Conservation (phyloP, 805 yeast genomes). For the Schizosaccharomyces lindneri region DNA sequence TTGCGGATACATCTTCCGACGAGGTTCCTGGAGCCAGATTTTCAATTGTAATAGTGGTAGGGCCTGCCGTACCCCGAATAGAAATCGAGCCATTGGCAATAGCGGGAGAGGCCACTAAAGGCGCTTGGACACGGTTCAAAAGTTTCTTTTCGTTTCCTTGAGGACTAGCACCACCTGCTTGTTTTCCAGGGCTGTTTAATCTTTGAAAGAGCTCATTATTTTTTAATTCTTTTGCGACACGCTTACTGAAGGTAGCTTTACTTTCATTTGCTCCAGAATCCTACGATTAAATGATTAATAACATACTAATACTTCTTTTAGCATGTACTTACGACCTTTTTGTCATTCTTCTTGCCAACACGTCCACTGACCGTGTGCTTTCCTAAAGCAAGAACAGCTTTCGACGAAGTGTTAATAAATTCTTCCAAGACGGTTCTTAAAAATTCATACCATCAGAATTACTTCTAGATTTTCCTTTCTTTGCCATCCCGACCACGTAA, state of each 20-base stretch:
- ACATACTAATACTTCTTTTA: background rate
- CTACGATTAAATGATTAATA: no score
- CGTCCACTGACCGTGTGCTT: background rate
- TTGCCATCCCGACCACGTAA: background rate
- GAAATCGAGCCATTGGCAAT: background rate
- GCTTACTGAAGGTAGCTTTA: background rate
- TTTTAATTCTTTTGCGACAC: background rate
- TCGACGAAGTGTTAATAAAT: background rate
- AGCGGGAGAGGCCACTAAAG: background rate
- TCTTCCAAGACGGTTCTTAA: background rate
- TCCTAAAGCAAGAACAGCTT: background rate
- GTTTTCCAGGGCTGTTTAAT: background rate
- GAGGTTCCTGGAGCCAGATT: slow-evolving; percentile 1
- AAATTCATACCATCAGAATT: background rate
- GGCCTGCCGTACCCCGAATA: background rate
- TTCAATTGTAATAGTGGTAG: background rate
- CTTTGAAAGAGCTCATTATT: background rate
- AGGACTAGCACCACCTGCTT: background rate
- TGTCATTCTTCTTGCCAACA: background rate
- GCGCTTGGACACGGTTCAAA: background rate
- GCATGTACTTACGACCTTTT: background rate
- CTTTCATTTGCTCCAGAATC: background rate
- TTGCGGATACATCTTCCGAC: background rate
- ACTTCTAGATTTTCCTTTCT: background rate
- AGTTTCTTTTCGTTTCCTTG: background rate